A percentile compares a stretch with the other conserved stretches of the same genome.
These are phyloP conservation scores for Hyaloscypha hepaticicola DNA, from an alignment of 495 filamentous ascomycete genomes.

Conservation along the genomic window DNA sequence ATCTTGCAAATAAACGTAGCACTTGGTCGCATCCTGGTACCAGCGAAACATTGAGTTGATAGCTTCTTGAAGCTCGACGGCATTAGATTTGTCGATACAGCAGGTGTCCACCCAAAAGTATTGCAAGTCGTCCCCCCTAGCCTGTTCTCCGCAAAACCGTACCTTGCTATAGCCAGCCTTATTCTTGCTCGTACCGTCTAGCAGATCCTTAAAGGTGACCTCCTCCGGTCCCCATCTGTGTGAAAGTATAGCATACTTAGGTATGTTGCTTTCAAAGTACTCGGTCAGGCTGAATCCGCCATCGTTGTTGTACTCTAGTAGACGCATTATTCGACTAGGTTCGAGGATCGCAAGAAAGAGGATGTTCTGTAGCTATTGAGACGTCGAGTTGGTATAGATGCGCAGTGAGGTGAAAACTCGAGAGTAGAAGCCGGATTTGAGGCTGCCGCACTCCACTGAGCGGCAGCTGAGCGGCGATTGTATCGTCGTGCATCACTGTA, in stretches of 20 bases:
- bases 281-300: conserved; percentile 10
- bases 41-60: too few species aligned
- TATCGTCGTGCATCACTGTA: conserved; percentile 8
- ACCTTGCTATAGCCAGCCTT: background rate
- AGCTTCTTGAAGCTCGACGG: too few species aligned
- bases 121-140: too few species aligned
- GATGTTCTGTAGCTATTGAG: conserved; percentile 6
- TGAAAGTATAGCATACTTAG: conserved; percentile 21
- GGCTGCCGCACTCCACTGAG: conserved; percentile 1
- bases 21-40: conserved; percentile 10
- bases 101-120: too few species aligned
- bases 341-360: conserved; percentile 10
- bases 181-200: background rate
- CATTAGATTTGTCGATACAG: too few species aligned
- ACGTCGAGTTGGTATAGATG: conserved; percentile 9
- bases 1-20: conserved; percentile 15
- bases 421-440: background rate
- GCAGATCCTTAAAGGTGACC: background rate
- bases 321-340: conserved; percentile 2
- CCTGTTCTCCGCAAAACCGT: too few species aligned
- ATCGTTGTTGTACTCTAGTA: conserved; percentile 2
- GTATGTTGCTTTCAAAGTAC: background rate
- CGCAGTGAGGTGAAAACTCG: conserved; percentile 5
- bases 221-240: background rate
- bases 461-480: background rate